These are phyloP conservation scores for Kodamaea kaohsiungensis DNA, from an alignment of 805 yeast species.

Conservation along the genomic window DNA sequence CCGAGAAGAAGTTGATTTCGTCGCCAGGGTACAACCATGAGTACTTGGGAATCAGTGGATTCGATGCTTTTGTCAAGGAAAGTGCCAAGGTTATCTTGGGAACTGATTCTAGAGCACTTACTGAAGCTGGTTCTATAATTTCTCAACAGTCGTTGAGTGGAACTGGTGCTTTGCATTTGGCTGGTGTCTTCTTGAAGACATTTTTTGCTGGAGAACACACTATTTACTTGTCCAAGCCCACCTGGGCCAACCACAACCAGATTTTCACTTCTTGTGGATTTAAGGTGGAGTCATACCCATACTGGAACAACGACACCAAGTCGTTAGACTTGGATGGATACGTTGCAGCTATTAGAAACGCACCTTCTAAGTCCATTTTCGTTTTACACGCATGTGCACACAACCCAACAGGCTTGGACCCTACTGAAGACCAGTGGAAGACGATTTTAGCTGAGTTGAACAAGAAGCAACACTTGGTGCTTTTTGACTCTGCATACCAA, in stretches of 20 bases:
- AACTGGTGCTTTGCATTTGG: constrained; percentile 89
- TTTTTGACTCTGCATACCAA: constrained; percentile 95
- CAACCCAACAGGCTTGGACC: constrained; percentile 97
- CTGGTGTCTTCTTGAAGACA: constrained; percentile 65
- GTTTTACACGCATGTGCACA: constrained; percentile 95
- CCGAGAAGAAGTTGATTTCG: constrained; percentile 63
- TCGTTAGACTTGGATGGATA: constrained; percentile 72
- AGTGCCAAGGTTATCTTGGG: constrained; percentile 79
- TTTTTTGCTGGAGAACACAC: constrained; percentile 46
- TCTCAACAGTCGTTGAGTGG: constrained; percentile 82
- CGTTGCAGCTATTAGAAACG: constrained; percentile 57
- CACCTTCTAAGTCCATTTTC: constrained; percentile 76
- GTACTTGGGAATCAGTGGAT: constrained; percentile 82
- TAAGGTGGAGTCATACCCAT: constrained; percentile 70
- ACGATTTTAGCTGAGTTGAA: constrained; percentile 63
- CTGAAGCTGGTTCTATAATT: constrained; percentile 47
- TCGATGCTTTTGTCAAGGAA: constrained; percentile 61
- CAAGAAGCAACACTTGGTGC: constrained; percentile 65
- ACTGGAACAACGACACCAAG: constrained; percentile 77
- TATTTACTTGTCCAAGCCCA: constrained; percentile 80
- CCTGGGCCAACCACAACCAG: constrained; percentile 97
- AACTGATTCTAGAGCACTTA: constrained; percentile 51
- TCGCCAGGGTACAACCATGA: constrained; percentile 77
- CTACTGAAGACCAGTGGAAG: constrained; percentile 79
- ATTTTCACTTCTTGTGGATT: constrained; percentile 75